These are phyloP conservation scores for Tricholoma saponaceum DNA, from an alignment of 768 basidiomycete genomes.

Conservation along the genomic window DNA sequence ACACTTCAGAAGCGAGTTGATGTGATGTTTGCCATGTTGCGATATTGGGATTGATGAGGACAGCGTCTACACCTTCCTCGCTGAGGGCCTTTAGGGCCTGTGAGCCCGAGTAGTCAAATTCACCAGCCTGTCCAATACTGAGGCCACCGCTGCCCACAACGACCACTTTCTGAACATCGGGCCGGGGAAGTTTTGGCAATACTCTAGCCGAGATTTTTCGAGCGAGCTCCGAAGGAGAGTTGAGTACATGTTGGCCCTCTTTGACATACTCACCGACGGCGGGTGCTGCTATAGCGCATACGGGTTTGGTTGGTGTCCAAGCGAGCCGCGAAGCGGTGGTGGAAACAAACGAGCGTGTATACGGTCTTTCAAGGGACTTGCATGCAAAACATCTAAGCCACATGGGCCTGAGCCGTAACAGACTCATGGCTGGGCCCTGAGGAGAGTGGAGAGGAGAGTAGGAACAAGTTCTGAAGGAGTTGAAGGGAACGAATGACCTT, in stretches of 20 bases:
- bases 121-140: constrained; percentile 96
- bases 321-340: constrained; percentile 30
- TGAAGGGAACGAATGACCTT: no score
- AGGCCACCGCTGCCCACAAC: constrained; percentile 97
- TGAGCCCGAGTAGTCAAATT: constrained; percentile 99
- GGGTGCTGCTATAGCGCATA: constrained; percentile 68
- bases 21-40: constrained; percentile 99
- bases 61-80: constrained; percentile 91
- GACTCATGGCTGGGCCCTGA: constrained; percentile 30
- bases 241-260: constrained; percentile 75
- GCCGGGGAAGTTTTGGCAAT: constrained; percentile 85
- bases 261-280: constrained; percentile 69
- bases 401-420: constrained; percentile 38
- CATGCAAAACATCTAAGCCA: constrained; percentile 24
- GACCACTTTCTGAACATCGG: constrained; percentile 91
- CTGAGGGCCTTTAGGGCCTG: constrained; percentile 97
- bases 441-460: background rate
- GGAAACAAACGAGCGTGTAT: constrained; percentile 49
- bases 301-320: constrained; percentile 45
- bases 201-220: constrained; percentile 92
- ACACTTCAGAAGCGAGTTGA: constrained; percentile 93
- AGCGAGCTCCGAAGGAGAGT: constrained; percentile 92
- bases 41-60: constrained; percentile 98
- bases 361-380: constrained; percentile 22
- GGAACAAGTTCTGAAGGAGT: constrained; percentile 4